A percentile compares a stretch with the other conserved stretches of the same genome.
Conservation (phyloP, 352 stramenopile species). For the Phytophthora sp. region DNA sequence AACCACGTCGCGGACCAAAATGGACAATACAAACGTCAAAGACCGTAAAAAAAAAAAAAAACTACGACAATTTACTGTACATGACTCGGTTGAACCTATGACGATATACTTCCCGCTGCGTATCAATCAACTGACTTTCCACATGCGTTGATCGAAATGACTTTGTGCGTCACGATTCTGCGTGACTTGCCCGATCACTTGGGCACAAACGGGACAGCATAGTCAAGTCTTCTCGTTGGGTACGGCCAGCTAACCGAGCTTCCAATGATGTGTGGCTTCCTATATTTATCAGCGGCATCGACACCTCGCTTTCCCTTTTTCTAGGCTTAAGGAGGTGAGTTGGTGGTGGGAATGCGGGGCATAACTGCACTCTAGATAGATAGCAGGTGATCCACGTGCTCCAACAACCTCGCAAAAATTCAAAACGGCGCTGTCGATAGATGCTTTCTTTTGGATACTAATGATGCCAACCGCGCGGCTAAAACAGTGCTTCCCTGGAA, state of each 20-base stretch:
- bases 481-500: too few relatives aligned
- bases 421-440: conserved; percentile 7
- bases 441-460: too few relatives aligned
- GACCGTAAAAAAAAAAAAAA: too few relatives aligned
- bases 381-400: conserved; percentile 12
- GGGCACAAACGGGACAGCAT: conserved; percentile 35
- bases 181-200: conserved; percentile 35
- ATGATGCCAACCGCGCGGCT: too few relatives aligned
- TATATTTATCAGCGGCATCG: too few relatives aligned
- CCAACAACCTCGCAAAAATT: conserved; percentile 21
- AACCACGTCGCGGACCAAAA: too few relatives aligned
- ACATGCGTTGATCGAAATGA: conserved; percentile 31
- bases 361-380: conserved; percentile 14
- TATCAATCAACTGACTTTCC: conserved; percentile 41
- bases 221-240: conserved; percentile 23
- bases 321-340: not conserved
- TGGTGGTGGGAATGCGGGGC: conserved; percentile 6
- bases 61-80: conserved; percentile 21
- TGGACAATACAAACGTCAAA: conserved; percentile 44
- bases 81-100: conserved; percentile 35
- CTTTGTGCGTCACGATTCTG: conserved; percentile 46
- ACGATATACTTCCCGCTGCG: conserved; percentile 29
- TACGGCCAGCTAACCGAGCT: conserved; percentile 24
- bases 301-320: conserved; percentile 22
- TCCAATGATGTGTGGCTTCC: too few relatives aligned